Evolutionary conservation across 2,329 filamentous ascomycete genomes (phyloP).

Genomic region (Lithohypha guttulata): DNA sequence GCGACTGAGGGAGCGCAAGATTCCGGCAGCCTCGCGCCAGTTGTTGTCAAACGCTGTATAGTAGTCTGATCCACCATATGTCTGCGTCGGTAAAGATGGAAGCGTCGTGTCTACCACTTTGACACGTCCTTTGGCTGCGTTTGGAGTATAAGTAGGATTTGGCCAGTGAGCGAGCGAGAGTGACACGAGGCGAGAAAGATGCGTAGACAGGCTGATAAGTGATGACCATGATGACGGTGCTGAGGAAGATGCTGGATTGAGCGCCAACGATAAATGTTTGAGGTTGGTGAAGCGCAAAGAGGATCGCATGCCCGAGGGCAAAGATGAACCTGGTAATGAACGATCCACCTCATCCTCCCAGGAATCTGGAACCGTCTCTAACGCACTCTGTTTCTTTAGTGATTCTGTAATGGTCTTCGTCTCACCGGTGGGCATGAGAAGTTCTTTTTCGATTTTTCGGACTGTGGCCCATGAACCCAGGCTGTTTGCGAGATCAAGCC

Average conservation of each 20-base stretch:
- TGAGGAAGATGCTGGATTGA: slow-evolving; percentile 33
- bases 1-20: slow-evolving; percentile 45
- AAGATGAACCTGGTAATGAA: background rate
- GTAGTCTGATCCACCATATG: slow-evolving; percentile 41
- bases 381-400: background rate
- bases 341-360: slow-evolving; percentile 31
- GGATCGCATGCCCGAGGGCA: slow-evolving; percentile 11
- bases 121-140: slow-evolving; percentile 28
- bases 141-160: slow-evolving; percentile 46
- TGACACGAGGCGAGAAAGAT: slow-evolving; percentile 48
- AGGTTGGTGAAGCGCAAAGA: slow-evolving; percentile 41
- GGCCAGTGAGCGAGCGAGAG: slow-evolving; percentile 55
- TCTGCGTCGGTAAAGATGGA: slow-evolving; percentile 22
- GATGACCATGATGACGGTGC: slow-evolving; percentile 43
- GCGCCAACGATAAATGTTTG: slow-evolving; percentile 48
- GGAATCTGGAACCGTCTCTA: slow-evolving; percentile 24
- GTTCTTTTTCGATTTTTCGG: slow-evolving; percentile 36
- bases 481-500: slow-evolving; percentile 44
- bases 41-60: slow-evolving; percentile 46
- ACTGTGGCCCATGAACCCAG: slow-evolving; percentile 40
- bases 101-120: slow-evolving; percentile 9
- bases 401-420: background rate
- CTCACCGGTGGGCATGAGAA: slow-evolving; percentile 25
- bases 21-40: slow-evolving; percentile 44
- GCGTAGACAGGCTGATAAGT: slow-evolving; percentile 42